Percentiles rank a stretch among this genome's conserved stretches.
These are phyloP conservation scores for Naegleria fowleri DNA, from an alignment of 208 protist genomes.

Conservation along the genomic window DNA sequence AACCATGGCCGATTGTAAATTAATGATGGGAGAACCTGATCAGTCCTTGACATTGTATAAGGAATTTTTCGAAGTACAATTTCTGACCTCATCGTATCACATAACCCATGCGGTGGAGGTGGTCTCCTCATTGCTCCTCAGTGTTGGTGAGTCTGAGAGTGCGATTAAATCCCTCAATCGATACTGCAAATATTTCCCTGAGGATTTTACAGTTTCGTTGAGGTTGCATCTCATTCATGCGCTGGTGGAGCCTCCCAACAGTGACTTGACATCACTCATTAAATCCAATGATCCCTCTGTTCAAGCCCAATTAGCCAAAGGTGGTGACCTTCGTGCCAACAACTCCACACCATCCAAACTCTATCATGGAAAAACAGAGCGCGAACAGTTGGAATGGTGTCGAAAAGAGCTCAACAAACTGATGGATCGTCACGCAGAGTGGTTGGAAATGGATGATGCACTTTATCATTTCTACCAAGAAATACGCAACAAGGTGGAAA, in stretches of 20 bases:
- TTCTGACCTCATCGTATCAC: background rate
- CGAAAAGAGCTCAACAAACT: background rate
- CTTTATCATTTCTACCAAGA: background rate
- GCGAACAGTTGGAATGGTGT: background rate
- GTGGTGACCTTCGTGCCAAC: too few relatives aligned
- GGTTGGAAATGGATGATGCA: background rate
- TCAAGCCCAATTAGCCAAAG: background rate
- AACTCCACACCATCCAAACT: background rate
- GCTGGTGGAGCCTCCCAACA: background rate
- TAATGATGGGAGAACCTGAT: background rate
- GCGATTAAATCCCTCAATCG: background rate
- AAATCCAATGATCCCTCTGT: background rate
- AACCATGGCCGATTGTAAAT: background rate
- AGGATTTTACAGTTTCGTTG: background rate
- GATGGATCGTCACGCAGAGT: background rate
- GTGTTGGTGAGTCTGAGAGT: background rate
- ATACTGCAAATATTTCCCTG: background rate
- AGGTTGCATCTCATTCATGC: background rate
- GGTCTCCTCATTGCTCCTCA: background rate
- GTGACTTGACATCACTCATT: background rate
- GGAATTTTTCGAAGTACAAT: background rate
- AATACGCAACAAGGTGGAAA: background rate
- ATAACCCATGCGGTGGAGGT: background rate
- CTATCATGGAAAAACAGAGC: background rate
- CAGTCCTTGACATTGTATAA: background rate